Base-by-base conservation (phyloP, 352 stramenopile genomes). In the Aphanomyces astaci region DNA sequence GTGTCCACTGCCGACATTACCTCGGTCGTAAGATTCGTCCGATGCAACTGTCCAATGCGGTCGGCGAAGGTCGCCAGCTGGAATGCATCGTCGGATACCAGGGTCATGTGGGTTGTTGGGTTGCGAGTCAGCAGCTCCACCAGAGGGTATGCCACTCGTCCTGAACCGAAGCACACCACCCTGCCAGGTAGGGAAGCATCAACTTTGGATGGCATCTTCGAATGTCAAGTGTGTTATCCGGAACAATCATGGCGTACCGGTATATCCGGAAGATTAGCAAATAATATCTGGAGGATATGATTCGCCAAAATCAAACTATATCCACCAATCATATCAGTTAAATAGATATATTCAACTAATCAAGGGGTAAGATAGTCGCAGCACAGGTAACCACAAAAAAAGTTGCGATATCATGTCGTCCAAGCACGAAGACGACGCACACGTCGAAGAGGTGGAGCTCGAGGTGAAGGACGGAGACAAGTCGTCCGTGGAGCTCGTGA, bases 141-240 rank as follows among this genome's bases (percentile, higher is more conserved):
- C 2, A 82, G 68, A 24, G 78, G 78, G 0, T 64, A 72, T 15
- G 72, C 72, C 48, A 88, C 77, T 7, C 73, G 71, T 13, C 80
- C 80, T 0, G 78, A 75, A n/a, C 80, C 80, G 67, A 82, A 79
- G 72, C 74, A 79, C 45, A 76, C 74, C 9, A 82, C 76, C 25
- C 51, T 25, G 51, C 17, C 30, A 19, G 22, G n/a, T 40, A n/a
- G 19, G 45, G 13, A 7, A 4, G 13, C 45, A 25, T 19, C 4
- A 19, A 9, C 45, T 36, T 4, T 15, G 4, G 28, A 39, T 32
- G 24, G 10, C 28, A 31, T 19, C 24, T 7, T 17, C 24, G 27
- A n/a, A 27, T 13, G 49, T 56, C 49, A 56, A 32, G 22, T 11
- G 22, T 22, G n/a, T 40, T 10, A 62, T 45, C 53, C 46, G 25